These are phyloP conservation scores for Exophiala xenobiotica DNA, from an alignment of 2,329 filamentous ascomycete genomes.

Conservation along the genomic window DNA sequence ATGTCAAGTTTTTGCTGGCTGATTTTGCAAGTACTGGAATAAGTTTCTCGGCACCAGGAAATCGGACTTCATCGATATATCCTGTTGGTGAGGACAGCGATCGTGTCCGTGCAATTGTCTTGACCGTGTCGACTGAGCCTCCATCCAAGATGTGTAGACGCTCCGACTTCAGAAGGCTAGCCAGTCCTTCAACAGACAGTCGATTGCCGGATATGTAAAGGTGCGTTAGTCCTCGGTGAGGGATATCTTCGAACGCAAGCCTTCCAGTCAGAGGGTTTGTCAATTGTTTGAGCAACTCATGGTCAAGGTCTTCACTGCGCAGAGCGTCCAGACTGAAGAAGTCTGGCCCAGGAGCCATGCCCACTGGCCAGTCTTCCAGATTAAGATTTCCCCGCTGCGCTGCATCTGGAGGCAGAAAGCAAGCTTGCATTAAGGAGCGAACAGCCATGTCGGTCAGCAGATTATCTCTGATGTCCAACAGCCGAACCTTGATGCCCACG, in stretches of 20 bases:
- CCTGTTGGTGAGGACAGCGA: conserved; percentile 23
- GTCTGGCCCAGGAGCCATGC: conserved; percentile 38
- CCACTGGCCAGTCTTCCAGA: conserved; percentile 34
- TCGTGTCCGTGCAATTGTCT: conserved; percentile 22
- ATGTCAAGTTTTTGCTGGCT: conserved; percentile 51
- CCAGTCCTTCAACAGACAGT: conserved; percentile 57
- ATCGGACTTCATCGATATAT: conserved; percentile 32
- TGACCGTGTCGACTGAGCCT: conserved; percentile 46
- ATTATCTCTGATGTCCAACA: conserved; percentile 59
- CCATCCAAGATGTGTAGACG: conserved; percentile 57
- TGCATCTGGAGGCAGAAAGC: conserved; percentile 40
- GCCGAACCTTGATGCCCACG: conserved; percentile 53
- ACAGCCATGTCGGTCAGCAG: conserved; percentile 57
- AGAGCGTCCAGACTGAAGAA: conserved; percentile 42
- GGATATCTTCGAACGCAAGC: conserved; percentile 56
- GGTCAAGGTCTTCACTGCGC: conserved; percentile 51
- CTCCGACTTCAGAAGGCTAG: conserved; percentile 52
- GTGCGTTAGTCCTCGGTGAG: conserved; percentile 58
- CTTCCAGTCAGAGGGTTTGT: conserved; percentile 52
- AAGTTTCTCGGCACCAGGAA: conserved; percentile 56
- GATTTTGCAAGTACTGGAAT: conserved; percentile 50
- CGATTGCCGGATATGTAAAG: conserved; percentile 58
- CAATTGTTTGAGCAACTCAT: conserved; percentile 50
- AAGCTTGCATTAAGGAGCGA: conserved; percentile 52
- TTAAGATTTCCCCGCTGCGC: conserved; percentile 29